Evolutionary conservation across 2,329 filamentous ascomycete genomes (phyloP).

Genomic region (Phaeoacremonium minimum): DNA sequence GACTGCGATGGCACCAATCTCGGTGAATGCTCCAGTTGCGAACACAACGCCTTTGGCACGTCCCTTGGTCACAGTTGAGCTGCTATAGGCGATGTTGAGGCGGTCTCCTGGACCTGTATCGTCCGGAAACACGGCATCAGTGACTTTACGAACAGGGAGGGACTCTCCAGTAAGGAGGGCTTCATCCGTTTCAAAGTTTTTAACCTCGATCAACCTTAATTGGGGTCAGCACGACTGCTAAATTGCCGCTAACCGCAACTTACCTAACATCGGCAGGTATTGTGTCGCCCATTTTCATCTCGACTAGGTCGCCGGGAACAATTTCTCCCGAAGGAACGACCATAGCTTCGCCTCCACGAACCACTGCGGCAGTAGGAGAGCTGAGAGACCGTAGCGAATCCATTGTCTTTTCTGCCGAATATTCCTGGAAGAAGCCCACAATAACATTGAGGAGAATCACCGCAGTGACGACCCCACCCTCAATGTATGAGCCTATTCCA

Average conservation of each 20-base stretch:
- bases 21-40: slow-evolving; percentile 54
- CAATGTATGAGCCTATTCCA: slow-evolving; percentile 46
- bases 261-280: slow-evolving; percentile 33
- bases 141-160: slow-evolving; percentile 50
- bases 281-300: slow-evolving; percentile 42
- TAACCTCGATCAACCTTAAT: slow-evolving; percentile 44
- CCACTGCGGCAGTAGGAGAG: slow-evolving; percentile 41
- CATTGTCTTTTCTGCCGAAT: slow-evolving; percentile 48
- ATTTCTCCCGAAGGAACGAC: slow-evolving; percentile 48
- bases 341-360: slow-evolving; percentile 42
- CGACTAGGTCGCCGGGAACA: slow-evolving; percentile 54
- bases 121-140: slow-evolving; percentile 40
- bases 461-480: slow-evolving; percentile 46
- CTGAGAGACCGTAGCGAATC: slow-evolving; percentile 43
- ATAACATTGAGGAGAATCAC: slow-evolving; percentile 49
- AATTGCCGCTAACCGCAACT: neutral
- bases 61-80: slow-evolving; percentile 58
- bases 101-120: slow-evolving; percentile 56
- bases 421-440: slow-evolving; percentile 51
- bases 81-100: slow-evolving; percentile 58
- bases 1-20: slow-evolving; percentile 60
- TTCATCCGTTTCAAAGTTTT: slow-evolving; percentile 57
- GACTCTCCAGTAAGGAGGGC: slow-evolving; percentile 60
- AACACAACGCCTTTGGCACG: slow-evolving; percentile 56
- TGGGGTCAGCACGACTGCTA: slow-evolving; percentile 16